phyloP scores from a whole-genome alignment of 164 flowering plant genomes.

The Protea cynaroides region DNA sequence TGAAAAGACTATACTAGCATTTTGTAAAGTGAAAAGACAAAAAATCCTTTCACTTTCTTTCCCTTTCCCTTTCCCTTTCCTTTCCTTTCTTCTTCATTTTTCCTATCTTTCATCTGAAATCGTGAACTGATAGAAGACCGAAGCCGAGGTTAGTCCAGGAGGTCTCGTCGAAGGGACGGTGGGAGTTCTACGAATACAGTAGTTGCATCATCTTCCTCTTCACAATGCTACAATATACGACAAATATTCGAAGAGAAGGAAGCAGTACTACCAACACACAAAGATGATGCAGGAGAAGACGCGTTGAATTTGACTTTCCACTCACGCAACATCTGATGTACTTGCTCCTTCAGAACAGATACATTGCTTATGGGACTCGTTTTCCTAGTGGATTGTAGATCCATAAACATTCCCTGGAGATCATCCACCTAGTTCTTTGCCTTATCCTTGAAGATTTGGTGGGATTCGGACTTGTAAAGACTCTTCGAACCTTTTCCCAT shows the following conservation, averaged over 20 bases:
- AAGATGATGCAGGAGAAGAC: conserved; percentile 86
- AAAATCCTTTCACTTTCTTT: too few relatives aligned
- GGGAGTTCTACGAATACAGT: conserved; percentile 40
- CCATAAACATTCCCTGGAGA: conserved; percentile 79
- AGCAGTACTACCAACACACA: conserved; percentile 67
- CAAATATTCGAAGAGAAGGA: conserved; percentile 74
- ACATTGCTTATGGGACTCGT: conserved; percentile 72
- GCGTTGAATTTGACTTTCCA: conserved; percentile 94
- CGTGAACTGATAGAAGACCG: too few relatives aligned
- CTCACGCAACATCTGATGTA: conserved; percentile 93
- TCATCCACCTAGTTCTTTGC: conserved; percentile 93
- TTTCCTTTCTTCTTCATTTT: too few relatives aligned
- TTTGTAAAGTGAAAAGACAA: too few relatives aligned
- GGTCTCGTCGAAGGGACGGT: too few relatives aligned
- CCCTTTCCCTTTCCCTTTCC: too few relatives aligned
- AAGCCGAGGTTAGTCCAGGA: too few relatives aligned
- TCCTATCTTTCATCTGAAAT: too few relatives aligned
- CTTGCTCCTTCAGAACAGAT: conserved; percentile 83
- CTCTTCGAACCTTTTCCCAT: conserved; percentile 72
- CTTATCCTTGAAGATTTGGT: conserved; percentile 81
- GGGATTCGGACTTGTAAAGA: conserved; percentile 73
- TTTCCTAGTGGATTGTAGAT: conserved; percentile 88
- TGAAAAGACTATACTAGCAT: too few relatives aligned
- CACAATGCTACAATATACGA: conserved; percentile 60
- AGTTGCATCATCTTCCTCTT: conserved; percentile 66